Conservation (phyloP, 805 yeast genomes). For the Starmerella powellii region DNA sequence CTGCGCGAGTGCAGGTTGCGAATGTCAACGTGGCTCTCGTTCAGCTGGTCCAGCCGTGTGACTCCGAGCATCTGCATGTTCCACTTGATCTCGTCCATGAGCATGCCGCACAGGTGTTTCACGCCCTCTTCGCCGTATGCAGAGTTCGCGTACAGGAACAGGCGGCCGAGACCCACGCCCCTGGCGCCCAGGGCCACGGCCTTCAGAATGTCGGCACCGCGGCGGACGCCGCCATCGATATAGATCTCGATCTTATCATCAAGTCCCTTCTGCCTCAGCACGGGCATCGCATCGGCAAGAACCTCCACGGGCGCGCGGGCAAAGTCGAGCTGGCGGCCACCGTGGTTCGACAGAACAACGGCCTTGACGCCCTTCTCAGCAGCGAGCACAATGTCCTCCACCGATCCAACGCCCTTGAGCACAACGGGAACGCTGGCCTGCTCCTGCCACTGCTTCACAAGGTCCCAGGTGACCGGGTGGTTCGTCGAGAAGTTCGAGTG, state of each 20-base stretch:
- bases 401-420: constrained; percentile 70
- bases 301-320: constrained; percentile 61
- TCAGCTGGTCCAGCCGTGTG: constrained; percentile 46
- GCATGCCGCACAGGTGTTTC: constrained; percentile 45
- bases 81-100: constrained; percentile 58
- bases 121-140: constrained; percentile 72
- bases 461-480: constrained; percentile 31
- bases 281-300: constrained; percentile 55
- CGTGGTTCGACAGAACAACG: constrained; percentile 75
- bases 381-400: constrained; percentile 65
- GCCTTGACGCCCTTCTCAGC: constrained; percentile 62
- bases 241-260: constrained; percentile 46
- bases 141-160: constrained; percentile 62
- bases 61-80: constrained; percentile 73
- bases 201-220: constrained; percentile 64
- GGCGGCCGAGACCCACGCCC: constrained; percentile 65
- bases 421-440: constrained; percentile 32
- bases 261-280: constrained; percentile 24
- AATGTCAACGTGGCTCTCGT: constrained; percentile 50
- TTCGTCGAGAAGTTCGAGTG: constrained; percentile 31
- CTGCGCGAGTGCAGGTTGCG: constrained; percentile 32
- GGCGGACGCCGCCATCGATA: constrained; percentile 65
- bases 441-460: constrained; percentile 27
- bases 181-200: constrained; percentile 68
- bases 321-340: constrained; percentile 79